phyloP scores from a whole-genome alignment of 2,329 filamentous ascomycete genomes.

The Capronia coronata region DNA sequence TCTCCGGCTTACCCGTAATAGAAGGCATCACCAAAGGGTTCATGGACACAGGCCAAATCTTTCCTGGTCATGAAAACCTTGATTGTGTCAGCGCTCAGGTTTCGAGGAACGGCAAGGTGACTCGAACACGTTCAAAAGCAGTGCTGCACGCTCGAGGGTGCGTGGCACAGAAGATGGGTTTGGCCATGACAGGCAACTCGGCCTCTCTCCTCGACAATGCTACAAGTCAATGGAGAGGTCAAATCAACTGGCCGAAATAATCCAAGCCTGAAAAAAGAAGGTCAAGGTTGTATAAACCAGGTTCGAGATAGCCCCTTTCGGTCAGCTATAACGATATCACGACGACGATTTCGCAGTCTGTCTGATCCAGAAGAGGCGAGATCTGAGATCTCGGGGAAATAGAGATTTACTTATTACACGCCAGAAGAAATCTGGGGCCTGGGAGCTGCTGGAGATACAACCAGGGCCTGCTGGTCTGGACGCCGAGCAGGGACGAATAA shows the following conservation, averaged over 20 bases:
- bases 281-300: conserved; percentile 17
- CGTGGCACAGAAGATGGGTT: conserved; percentile 84
- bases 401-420: background rate
- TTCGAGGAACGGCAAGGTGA: background rate
- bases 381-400: background rate
- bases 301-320: conserved; percentile 19
- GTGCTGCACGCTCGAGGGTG: conserved; percentile 94
- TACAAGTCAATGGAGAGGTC: conserved; percentile 21
- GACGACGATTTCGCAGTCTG: conserved; percentile 6
- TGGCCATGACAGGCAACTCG: conserved; percentile 35
- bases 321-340: conserved; percentile 11
- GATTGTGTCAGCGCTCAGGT: conserved; percentile 12
- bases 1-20: conserved; percentile 52
- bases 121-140: conserved; percentile 77
- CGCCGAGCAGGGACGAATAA: conserved; percentile 11
- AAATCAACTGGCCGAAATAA: background rate
- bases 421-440: background rate
- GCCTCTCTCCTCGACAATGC: conserved; percentile 18
- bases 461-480: background rate
- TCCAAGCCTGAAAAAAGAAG: conserved; percentile 15
- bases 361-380: background rate
- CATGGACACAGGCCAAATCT: conserved; percentile 79
- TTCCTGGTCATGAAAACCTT: conserved; percentile 95
- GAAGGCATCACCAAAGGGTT: conserved; percentile 94
- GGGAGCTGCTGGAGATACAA: background rate